Evolutionary conservation across 306 rosid genomes (phyloP).

Genomic region (Vigna hirtella): DNA sequence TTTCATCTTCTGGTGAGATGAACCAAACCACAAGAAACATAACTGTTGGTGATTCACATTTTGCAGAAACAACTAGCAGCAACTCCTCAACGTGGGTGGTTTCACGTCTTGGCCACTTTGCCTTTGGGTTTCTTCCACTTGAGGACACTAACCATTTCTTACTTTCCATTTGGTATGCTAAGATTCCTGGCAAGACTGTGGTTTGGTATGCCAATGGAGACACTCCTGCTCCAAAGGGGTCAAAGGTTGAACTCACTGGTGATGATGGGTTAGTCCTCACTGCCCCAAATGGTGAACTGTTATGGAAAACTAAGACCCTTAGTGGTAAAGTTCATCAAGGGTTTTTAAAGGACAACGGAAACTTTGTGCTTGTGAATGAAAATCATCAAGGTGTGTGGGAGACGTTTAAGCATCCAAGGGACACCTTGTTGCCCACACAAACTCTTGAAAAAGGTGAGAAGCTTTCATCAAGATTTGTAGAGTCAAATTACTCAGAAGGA

Average conservation of each 20-base stretch:
- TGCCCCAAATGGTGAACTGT: slow-evolving; percentile 31
- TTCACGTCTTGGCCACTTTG: slow-evolving; percentile 65
- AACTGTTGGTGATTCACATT: slow-evolving; percentile 34
- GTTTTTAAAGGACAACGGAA: slow-evolving; percentile 50
- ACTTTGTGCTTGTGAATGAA: slow-evolving; percentile 49
- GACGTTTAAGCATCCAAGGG: slow-evolving; percentile 52
- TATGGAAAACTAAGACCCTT: slow-evolving; percentile 36
- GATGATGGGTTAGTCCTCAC: slow-evolving; percentile 48
- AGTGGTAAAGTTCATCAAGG: slow-evolving; percentile 17
- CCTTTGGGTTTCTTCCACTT: slow-evolving; percentile 58
- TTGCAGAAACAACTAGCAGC: slow-evolving; percentile 38
- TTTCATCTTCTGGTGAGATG: background rate
- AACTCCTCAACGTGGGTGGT: slow-evolving; percentile 47
- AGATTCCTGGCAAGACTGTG: slow-evolving; percentile 45
- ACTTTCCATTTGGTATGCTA: slow-evolving; percentile 61
- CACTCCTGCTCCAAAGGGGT: slow-evolving; percentile 51
- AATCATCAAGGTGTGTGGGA: slow-evolving; percentile 46
- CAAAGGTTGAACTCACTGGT: slow-evolving; percentile 51
- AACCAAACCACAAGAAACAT: background rate
- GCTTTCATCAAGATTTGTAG: slow-evolving; percentile 48
- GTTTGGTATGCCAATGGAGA: slow-evolving; percentile 61
- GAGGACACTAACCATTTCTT: slow-evolving; percentile 30
- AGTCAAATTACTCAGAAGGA: slow-evolving; percentile 48
- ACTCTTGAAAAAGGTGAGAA: slow-evolving; percentile 16
- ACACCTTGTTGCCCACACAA: slow-evolving; percentile 65